Conservation (phyloP, 305 asterid genomes). For the Fraxinus paxiana region DNA sequence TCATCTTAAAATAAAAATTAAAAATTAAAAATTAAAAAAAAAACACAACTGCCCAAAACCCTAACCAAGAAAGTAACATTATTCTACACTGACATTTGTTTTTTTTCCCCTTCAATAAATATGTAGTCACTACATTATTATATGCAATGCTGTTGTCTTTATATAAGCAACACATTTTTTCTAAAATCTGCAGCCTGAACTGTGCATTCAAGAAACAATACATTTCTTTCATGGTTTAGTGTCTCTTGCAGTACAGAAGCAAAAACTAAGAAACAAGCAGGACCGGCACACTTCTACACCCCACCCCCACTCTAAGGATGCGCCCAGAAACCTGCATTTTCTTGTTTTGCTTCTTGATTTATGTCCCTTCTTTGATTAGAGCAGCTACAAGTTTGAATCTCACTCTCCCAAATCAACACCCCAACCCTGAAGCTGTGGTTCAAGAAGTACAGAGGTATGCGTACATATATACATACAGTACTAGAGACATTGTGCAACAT, state of each 20-base stretch:
- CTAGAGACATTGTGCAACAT: slow-evolving; percentile 16
- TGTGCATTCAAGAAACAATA: slow-evolving; percentile 25
- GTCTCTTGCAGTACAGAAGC: slow-evolving; percentile 24
- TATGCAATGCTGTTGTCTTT: slow-evolving; percentile 3
- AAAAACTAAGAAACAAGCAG: slow-evolving; percentile 20
- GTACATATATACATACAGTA: background rate
- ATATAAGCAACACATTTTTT: slow-evolving; percentile 22
- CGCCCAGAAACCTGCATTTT: slow-evolving; percentile 42
- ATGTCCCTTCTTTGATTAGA: slow-evolving; percentile 26
- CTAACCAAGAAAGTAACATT: slow-evolving; percentile 36
- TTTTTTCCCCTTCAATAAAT: background rate
- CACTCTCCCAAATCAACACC: slow-evolving; percentile 79
- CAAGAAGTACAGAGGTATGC: slow-evolving; percentile 66
- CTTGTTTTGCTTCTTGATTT: slow-evolving; percentile 39
- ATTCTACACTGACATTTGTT: background rate
- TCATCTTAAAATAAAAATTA: slow-evolving; percentile 10
- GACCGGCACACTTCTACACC: slow-evolving; percentile 27
- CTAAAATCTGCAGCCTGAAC: slow-evolving; percentile 10
- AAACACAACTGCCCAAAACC: slow-evolving; percentile 34
- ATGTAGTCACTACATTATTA: slow-evolving; percentile 5
- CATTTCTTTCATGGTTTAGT: slow-evolving; percentile 34
- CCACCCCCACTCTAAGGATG: slow-evolving; percentile 42
- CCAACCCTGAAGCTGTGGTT: slow-evolving; percentile 77
- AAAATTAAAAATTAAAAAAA: too few relatives aligned
- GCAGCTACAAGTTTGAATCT: slow-evolving; percentile 46